Evolutionary conservation across 2,329 filamentous ascomycete genomes (phyloP).

Genomic region (Fusarium dimerum): DNA sequence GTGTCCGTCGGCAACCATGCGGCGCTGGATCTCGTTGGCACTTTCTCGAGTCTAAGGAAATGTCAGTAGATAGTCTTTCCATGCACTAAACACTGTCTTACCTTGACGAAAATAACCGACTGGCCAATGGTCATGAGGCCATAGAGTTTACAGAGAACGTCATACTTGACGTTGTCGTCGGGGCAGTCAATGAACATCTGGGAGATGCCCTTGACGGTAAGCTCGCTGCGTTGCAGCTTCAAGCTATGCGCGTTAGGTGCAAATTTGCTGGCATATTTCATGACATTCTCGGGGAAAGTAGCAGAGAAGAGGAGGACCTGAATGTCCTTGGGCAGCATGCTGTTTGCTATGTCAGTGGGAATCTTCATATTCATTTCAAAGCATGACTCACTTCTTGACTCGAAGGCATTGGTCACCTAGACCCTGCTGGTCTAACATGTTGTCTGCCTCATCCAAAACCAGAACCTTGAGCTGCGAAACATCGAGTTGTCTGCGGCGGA

Average conservation of each 20-base stretch:
- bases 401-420: conserved; percentile 92
- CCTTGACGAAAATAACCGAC: conserved; percentile 96
- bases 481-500: conserved; percentile 76
- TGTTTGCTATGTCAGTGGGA: conserved; percentile 42
- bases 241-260: conserved; percentile 85
- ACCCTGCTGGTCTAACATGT: conserved; percentile 96
- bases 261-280: conserved; percentile 80
- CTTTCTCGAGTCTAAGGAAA: conserved; percentile 73
- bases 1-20: conserved; percentile 88
- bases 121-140: conserved; percentile 95
- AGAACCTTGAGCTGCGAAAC: conserved; percentile 73
- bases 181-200: conserved; percentile 97
- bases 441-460: conserved; percentile 95
- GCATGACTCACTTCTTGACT: conserved; percentile 70
- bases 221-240: conserved; percentile 83
- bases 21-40: conserved; percentile 78
- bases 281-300: conserved; percentile 84
- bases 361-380: not conserved
- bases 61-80: conserved; percentile 14
- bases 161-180: conserved; percentile 80
- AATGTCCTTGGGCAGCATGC: conserved; percentile 70
- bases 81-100: conserved; percentile 39
- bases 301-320: conserved; percentile 96
- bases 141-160: conserved; percentile 87
- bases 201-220: conserved; percentile 95